These are phyloP conservation scores for Amylocystis lapponica DNA, from an alignment of 768 basidiomycete genomes.

Conservation along the genomic window DNA sequence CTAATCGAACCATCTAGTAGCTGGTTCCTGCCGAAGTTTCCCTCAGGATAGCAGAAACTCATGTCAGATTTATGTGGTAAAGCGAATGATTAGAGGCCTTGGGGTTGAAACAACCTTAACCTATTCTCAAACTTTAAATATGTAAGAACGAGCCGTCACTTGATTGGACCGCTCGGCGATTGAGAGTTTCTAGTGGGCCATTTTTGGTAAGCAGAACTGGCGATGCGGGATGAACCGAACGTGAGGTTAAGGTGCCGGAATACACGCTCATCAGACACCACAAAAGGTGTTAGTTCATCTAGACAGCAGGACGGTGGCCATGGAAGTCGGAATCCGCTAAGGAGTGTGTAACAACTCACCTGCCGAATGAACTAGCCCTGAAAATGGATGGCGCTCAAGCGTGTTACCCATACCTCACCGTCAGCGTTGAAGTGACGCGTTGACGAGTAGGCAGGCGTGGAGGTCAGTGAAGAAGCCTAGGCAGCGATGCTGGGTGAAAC, in stretches of 20 bases:
- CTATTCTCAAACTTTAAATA: conserved; percentile 72
- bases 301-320: conserved; percentile 87
- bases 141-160: conserved; percentile 52
- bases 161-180: conserved; percentile 45
- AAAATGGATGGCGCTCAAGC: conserved; percentile 89
- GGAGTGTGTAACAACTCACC: conserved; percentile 88
- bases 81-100: conserved; percentile 91
- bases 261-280: conserved; percentile 82
- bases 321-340: conserved; percentile 83
- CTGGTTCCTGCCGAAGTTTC: conserved; percentile 91
- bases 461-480: conserved; percentile 76
- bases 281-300: conserved; percentile 82
- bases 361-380: conserved; percentile 88
- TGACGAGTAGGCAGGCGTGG: conserved; percentile 76
- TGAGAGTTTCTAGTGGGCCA: conserved; percentile 70
- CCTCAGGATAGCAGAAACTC: conserved; percentile 68
- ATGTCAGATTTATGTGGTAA: conserved; percentile 56
- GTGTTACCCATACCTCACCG: conserved; percentile 81
- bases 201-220: conserved; percentile 72
- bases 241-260: conserved; percentile 77
- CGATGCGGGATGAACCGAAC: conserved; percentile 68
- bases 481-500: conserved; percentile 69
- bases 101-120: conserved; percentile 85
- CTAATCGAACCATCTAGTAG: conserved; percentile 94
- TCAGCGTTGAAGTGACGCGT: conserved; percentile 65